These are phyloP conservation scores for Polyplosphaeria fusca DNA, from an alignment of 495 filamentous ascomycete species.

Conservation along the genomic window DNA sequence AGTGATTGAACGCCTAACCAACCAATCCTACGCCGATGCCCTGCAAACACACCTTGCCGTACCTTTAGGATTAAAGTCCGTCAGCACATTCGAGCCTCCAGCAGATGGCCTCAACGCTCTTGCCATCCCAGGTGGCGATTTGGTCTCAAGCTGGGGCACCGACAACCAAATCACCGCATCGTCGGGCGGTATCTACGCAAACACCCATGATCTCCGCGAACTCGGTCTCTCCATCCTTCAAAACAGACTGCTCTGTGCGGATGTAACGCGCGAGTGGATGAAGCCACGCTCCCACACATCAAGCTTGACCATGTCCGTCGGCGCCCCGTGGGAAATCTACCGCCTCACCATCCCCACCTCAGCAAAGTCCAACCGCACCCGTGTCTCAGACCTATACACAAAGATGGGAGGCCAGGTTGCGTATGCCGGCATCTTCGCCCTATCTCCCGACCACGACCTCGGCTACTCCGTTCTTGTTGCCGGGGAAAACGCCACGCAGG, in stretches of 20 bases:
- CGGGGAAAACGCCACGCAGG: conserved; percentile 33
- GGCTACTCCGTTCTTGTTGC: conserved; percentile 51
- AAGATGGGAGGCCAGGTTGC: conserved; percentile 51
- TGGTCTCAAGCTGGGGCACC: not conserved
- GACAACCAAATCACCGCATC: conserved; percentile 31
- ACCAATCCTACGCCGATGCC: conserved; percentile 7
- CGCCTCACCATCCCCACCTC: conserved; percentile 28
- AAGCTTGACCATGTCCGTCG: conserved; percentile 46
- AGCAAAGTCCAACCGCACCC: conserved; percentile 8
- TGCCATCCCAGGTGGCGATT: not conserved
- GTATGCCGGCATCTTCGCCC: conserved; percentile 48
- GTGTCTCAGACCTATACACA: conserved; percentile 52
- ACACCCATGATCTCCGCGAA: conserved; percentile 48
- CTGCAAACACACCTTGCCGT: conserved; percentile 35
- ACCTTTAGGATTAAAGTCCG: conserved; percentile 44
- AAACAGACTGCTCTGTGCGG: conserved; percentile 46
- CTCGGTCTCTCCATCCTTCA: conserved; percentile 56
- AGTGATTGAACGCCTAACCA: conserved; percentile 17
- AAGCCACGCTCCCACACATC: conserved; percentile 53
- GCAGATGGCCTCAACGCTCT: conserved; percentile 45
- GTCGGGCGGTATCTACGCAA: conserved; percentile 58
- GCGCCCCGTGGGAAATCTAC: conserved; percentile 60
- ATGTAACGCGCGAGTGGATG: conserved; percentile 55
- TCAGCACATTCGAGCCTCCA: conserved; percentile 40
- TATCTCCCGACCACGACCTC: conserved; percentile 54